A percentile compares a stretch with the other conserved stretches of the same genome.
Evolutionary conservation across 2,329 filamentous ascomycete species (phyloP).

Genomic region (Fusarium subtropicale): DNA sequence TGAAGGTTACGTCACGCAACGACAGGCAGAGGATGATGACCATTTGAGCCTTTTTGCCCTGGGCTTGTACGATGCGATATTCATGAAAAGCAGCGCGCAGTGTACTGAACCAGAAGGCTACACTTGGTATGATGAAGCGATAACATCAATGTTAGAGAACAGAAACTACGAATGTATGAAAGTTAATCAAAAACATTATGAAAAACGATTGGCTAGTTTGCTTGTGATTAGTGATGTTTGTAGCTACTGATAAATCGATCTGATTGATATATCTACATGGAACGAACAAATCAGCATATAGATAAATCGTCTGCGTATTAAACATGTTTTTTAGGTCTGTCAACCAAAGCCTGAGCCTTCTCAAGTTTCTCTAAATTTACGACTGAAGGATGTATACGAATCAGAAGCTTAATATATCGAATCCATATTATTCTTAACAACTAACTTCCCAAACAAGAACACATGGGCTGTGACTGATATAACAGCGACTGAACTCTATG

Average conservation of each 20-base stretch:
- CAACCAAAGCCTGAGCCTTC: too few relatives aligned
- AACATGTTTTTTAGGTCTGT: not conserved
- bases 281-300: not conserved
- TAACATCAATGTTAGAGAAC: not conserved
- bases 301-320: slow-evolving; percentile 3
- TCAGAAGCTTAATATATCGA: too few relatives aligned
- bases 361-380: too few relatives aligned
- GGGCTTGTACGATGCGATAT: slow-evolving; percentile 15
- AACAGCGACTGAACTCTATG: too few relatives aligned
- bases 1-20: not conserved
- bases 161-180: not conserved
- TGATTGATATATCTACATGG: not conserved
- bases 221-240: not conserved
- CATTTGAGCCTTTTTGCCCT: not conserved
- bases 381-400: too few relatives aligned
- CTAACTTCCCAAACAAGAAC: too few relatives aligned
- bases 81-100: not conserved
- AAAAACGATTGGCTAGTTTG: not conserved
- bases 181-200: not conserved
- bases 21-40: not conserved
- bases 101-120: not conserved
- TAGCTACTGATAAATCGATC: not conserved
- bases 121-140: slow-evolving; percentile 1
- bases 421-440: too few relatives aligned
- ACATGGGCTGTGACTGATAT: too few relatives aligned